These are phyloP conservation scores for Coffea canephora DNA, from an alignment of 257 asterid species.

Conservation along the genomic window DNA sequence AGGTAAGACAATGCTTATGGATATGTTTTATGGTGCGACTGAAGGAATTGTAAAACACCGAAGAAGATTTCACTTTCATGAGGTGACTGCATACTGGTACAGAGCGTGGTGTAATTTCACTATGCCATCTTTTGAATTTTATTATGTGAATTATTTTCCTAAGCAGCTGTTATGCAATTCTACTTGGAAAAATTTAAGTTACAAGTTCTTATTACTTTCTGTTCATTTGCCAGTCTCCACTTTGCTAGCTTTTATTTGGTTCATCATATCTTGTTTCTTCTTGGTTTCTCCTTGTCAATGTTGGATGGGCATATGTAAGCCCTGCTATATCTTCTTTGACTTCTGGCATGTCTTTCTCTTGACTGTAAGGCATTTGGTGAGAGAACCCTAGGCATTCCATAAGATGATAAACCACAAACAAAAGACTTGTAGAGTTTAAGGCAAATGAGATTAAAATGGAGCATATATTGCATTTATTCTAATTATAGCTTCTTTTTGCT, in stretches of 20 bases:
- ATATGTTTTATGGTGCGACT: conserved; percentile 82
- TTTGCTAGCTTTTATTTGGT: neutral
- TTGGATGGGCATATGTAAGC: neutral
- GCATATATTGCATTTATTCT: neutral
- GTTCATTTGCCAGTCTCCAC: neutral
- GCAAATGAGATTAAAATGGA: no score
- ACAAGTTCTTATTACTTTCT: neutral
- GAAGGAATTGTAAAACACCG: conserved; percentile 87
- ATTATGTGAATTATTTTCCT: neutral
- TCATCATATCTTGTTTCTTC: neutral
- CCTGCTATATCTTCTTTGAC: neutral
- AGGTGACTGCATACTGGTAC: conserved; percentile 48
- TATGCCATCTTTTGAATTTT: neutral
- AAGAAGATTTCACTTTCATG: conserved; percentile 93
- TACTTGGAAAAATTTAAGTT: neutral
- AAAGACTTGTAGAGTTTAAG: no score
- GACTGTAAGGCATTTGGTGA: neutral
- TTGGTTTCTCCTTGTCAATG: neutral
- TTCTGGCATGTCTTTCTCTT: neutral
- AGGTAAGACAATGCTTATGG: conserved; percentile 99
- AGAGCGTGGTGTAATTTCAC: neutral
- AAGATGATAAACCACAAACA: neutral
- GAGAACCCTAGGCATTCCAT: neutral
- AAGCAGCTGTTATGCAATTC: neutral
- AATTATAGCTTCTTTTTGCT: neutral